These are phyloP conservation scores for Haberlea rhodopensis DNA, from an alignment of 257 asterid genomes.

Conservation along the genomic window DNA sequence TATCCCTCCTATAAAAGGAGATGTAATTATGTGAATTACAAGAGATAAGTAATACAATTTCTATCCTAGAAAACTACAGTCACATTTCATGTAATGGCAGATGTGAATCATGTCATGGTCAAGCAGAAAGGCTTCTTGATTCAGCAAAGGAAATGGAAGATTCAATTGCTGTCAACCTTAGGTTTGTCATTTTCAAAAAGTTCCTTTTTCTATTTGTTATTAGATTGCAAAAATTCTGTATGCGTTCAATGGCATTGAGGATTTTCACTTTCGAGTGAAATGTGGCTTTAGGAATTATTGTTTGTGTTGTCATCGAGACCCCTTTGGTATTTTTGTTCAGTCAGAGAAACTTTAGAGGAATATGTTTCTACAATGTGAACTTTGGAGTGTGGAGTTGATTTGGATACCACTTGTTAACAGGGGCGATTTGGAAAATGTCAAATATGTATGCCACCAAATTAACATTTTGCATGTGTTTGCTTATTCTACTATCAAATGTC, in stretches of 20 bases:
- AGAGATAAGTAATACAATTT: too few species aligned
- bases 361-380: neutral
- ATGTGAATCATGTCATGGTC: conserved; percentile 99
- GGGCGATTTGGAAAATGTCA: conserved; percentile 16
- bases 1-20: too few species aligned
- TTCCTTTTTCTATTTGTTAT: conserved; percentile 3
- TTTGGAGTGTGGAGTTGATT: neutral
- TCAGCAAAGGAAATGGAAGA: conserved; percentile 99
- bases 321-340: neutral
- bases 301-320: neutral
- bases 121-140: conserved; percentile 97
- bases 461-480: neutral
- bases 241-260: neutral
- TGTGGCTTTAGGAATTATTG: neutral
- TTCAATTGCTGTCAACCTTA: conserved; percentile 93
- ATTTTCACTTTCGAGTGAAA: neutral
- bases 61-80: conserved; percentile 5
- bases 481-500: too few species aligned
- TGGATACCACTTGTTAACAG: neutral
- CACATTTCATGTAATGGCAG: conserved; percentile 42
- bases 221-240: neutral
- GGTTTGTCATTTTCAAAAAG: conserved; percentile 44
- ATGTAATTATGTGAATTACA: too few species aligned
- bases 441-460: conserved; percentile 1
- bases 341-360: conserved; percentile 6